Percentiles rank a stretch among this genome's conserved stretches.
phyloP scores from a whole-genome alignment of 2,329 filamentous ascomycete genomes.

The Colletotrichum cereale region DNA sequence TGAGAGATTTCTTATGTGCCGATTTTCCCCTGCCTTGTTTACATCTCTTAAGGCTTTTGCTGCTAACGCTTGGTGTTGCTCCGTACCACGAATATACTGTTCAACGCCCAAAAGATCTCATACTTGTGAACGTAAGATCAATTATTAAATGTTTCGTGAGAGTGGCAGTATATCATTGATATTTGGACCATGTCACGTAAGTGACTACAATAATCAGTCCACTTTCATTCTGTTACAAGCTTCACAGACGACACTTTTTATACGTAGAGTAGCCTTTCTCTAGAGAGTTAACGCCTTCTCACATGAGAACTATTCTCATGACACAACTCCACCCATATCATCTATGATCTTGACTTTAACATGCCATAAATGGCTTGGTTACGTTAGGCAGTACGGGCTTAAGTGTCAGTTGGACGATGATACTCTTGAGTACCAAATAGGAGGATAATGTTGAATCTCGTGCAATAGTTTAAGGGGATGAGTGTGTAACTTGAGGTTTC shows the following conservation, averaged over 20 bases:
- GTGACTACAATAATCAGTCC: neutral
- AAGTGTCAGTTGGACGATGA: neutral
- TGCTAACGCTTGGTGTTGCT: too few species aligned
- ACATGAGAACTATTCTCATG: neutral
- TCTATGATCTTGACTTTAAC: neutral
- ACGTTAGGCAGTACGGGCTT: neutral
- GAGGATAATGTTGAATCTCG: neutral
- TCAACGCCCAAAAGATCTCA: too few species aligned
- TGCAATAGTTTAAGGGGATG: neutral
- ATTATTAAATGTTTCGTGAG: too few species aligned
- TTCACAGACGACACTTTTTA: neutral
- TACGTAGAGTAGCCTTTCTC: neutral
- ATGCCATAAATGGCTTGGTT: neutral
- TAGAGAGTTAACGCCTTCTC: neutral
- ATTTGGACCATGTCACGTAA: neutral
- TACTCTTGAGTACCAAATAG: neutral
- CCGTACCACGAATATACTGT: too few species aligned
- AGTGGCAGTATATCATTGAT: neutral
- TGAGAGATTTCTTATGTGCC: too few species aligned
- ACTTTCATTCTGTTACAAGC: too few species aligned
- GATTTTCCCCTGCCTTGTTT: neutral
- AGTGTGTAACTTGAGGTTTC: rapidly evolving
- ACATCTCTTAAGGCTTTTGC: too few species aligned
- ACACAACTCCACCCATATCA: neutral
- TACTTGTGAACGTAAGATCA: too few species aligned